Evolutionary conservation across 495 filamentous ascomycete genomes (phyloP).

Genomic region (Xylona heveae): DNA sequence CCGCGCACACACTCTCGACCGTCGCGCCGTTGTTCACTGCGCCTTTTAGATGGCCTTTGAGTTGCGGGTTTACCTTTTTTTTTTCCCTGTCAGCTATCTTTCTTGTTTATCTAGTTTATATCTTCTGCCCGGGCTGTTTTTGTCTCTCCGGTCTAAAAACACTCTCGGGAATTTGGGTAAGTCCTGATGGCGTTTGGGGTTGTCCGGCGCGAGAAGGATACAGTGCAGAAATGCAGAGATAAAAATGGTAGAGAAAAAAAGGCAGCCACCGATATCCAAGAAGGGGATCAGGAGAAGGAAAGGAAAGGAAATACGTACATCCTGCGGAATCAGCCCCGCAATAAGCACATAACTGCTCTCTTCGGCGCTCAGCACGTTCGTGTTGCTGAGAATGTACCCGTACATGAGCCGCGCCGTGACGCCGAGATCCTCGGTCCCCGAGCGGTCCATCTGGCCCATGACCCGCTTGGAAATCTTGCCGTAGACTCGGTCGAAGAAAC

Average conservation of each 20-base stretch:
- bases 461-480: conserved; percentile 28
- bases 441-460: conserved; percentile 29
- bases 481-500: conserved; percentile 29
- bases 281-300: too few species aligned
- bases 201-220: too few species aligned
- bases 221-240: too few species aligned
- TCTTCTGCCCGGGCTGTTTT: too few species aligned
- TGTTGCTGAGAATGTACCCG: conserved; percentile 27
- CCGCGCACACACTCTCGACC: conserved; percentile 27
- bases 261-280: too few species aligned
- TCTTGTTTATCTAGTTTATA: too few species aligned
- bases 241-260: too few species aligned
- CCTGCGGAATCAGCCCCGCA: conserved; percentile 33
- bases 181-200: too few species aligned
- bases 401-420: conserved; percentile 28
- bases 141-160: too few species aligned
- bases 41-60: conserved; percentile 32
- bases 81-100: not conserved
- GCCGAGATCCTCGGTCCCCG: conserved; percentile 31
- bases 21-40: conserved; percentile 30
- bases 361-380: conserved; percentile 19
- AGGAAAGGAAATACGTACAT: too few species aligned
- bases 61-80: conserved; percentile 27
- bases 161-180: too few species aligned
- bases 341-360: conserved; percentile 32